Conservation (phyloP, 2,329 filamentous ascomycete genomes). For the Paraphoma chrysanthemicola region DNA sequence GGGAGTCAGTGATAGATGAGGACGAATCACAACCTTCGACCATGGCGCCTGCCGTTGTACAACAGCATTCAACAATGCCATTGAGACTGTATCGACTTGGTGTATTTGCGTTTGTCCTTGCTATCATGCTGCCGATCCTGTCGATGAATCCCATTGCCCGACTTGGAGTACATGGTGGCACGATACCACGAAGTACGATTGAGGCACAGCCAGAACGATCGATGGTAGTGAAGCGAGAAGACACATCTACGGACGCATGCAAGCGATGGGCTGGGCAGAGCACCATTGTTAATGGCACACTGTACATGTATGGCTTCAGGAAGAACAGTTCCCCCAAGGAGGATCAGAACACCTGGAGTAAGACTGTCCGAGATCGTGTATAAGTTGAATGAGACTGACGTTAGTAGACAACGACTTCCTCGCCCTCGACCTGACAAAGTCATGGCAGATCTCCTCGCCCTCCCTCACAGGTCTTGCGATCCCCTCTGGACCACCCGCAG, state of each 20-base stretch:
- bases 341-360: slow-evolving; percentile 72
- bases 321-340: slow-evolving; percentile 66
- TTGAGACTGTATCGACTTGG: slow-evolving; percentile 38
- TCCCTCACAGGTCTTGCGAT: slow-evolving; percentile 67
- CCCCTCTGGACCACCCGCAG: slow-evolving; percentile 72
- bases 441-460: slow-evolving; percentile 73
- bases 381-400: not conserved
- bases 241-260: slow-evolving; percentile 44
- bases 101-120: slow-evolving; percentile 37
- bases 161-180: slow-evolving; percentile 34
- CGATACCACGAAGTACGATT: slow-evolving; percentile 29
- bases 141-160: slow-evolving; percentile 35
- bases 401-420: slow-evolving; percentile 68
- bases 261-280: slow-evolving; percentile 52
- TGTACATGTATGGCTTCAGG: slow-evolving; percentile 79
- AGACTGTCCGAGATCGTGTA: slow-evolving; percentile 26
- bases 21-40: slow-evolving; percentile 23
- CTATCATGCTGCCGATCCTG: slow-evolving; percentile 42
- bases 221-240: slow-evolving; percentile 33
- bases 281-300: slow-evolving; percentile 74
- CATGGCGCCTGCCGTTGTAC: slow-evolving; percentile 1
- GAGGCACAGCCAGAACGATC: slow-evolving; percentile 19
- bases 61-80: slow-evolving; percentile 11
- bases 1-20: slow-evolving; percentile 36
- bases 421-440: slow-evolving; percentile 72